These are phyloP conservation scores for Bryum argenteum DNA, from an alignment of 225 moss, liverwort and hornwort genomes.

Conservation along the genomic window DNA sequence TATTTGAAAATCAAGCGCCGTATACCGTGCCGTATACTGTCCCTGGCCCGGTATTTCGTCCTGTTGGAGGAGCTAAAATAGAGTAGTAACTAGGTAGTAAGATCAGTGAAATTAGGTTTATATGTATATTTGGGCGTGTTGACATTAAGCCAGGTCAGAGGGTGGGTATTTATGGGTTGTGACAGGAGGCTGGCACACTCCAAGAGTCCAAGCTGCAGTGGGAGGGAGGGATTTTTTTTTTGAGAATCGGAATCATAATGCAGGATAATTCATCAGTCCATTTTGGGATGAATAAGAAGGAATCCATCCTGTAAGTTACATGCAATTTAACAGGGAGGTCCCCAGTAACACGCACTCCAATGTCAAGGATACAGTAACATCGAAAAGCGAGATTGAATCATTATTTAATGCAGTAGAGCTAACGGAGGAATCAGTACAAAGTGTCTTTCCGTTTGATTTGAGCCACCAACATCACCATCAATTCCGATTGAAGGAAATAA, in stretches of 20 bases:
- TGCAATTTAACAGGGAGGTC: too few species aligned
- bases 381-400: too few species aligned
- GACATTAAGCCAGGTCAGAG: constrained; percentile 7
- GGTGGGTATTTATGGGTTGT: constrained; percentile 16
- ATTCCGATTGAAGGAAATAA: too few species aligned
- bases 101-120: background rate
- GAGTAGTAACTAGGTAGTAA: too few species aligned
- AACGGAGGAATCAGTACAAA: too few species aligned
- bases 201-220: background rate
- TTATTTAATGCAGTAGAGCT: too few species aligned
- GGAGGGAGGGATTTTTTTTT: background rate
- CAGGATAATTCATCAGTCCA: background rate
- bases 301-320: background rate
- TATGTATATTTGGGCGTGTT: background rate
- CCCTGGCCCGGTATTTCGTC: background rate
- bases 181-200: constrained; percentile 20
- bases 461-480: too few species aligned
- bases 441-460: too few species aligned
- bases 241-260: background rate
- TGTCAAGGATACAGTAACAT: too few species aligned
- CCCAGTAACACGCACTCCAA: too few species aligned
- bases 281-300: background rate
- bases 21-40: background rate
- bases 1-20: background rate
- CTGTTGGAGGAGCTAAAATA: background rate